Evolutionary conservation across 129 eudicot genomes (phyloP).

Genomic region (Gnaphalium uliginosum): DNA sequence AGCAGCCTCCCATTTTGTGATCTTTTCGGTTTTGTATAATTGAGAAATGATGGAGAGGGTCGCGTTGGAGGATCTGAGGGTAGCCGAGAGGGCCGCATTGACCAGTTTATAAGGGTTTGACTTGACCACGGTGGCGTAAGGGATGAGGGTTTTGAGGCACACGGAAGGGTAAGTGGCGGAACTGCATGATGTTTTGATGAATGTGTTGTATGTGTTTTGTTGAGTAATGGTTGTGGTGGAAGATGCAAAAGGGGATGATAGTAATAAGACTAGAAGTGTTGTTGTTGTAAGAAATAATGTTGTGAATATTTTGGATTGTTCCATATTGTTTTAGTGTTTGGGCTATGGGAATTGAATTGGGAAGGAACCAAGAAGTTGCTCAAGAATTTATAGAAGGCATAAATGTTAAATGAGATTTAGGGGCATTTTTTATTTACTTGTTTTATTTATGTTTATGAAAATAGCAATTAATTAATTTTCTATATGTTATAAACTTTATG

Average conservation of each 20-base stretch:
- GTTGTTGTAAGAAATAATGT: conserved; percentile 26
- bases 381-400: conserved; percentile 28
- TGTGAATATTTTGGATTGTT: conserved; percentile 19
- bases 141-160: conserved; percentile 56
- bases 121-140: conserved; percentile 57
- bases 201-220: conserved; percentile 39
- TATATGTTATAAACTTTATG: no score
- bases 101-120: conserved; percentile 42
- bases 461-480: neutral
- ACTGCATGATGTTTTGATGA: conserved; percentile 61
- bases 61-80: conserved; percentile 49
- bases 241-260: conserved; percentile 17
- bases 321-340: neutral
- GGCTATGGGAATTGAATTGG: neutral
- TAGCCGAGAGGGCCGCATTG: conserved; percentile 45
- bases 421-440: neutral
- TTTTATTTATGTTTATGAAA: no score
- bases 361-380: conserved; percentile 37
- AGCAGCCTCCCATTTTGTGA: conserved; percentile 45
- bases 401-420: neutral
- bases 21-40: conserved; percentile 32
- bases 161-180: conserved; percentile 60
- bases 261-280: neutral
- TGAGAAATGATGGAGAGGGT: conserved; percentile 43
- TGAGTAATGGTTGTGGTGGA: conserved; percentile 26